Evolutionary conservation across 306 rosid species (phyloP), one percentile per base, ranked within the genome.

Genomic region (Rubus parviflorus): DNA sequence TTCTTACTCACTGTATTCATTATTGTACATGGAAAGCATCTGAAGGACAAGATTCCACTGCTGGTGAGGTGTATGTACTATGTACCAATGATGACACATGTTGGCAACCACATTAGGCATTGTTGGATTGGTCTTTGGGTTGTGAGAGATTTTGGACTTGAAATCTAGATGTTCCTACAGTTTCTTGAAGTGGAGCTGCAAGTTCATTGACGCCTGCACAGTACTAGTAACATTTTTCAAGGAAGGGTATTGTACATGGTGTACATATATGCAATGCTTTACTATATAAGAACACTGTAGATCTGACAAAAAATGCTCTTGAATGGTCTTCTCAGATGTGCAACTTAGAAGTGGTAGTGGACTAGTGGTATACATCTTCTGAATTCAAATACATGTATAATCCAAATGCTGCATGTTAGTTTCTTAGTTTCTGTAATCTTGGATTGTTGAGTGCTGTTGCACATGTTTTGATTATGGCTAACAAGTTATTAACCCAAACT

Each of bases 171-270:
- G 65, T 60, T 23, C 65, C 7, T 12, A 37, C 8, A 38, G 22
- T 38, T 64, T 64, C 70, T 64, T 64, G 25, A 40, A 40, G 70
- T 65, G 70, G 70, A 65, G n/a, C 70, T 40, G 70, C 20, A 40
- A 40, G 25, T 17, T 40, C 13, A 7, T 70, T 13, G 62, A 51
- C 47, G 30, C 47, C 43, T 48, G 60, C 22, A 51, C 5, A 51
- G 62, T 70, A 70, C 15, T 9, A 51, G 14, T 49, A 30, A 49
- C 46, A 49, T 70, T 37, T 69, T 48, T 25, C 57, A 23, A 68
- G 12, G 41, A 46, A 19, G 49, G 43, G 58, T 48, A 1, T 15
- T 70, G 37, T 70, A 23, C 23, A 15, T 22, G 17, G 14, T 37
- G 11, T 41, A 46, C 56, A 60, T 63, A 16, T 38, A 63, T 41